Percentiles rank a stretch among this genome's conserved stretches.
Conservation (phyloP, 148 eudicot species). For the Euryodendron excelsum region DNA sequence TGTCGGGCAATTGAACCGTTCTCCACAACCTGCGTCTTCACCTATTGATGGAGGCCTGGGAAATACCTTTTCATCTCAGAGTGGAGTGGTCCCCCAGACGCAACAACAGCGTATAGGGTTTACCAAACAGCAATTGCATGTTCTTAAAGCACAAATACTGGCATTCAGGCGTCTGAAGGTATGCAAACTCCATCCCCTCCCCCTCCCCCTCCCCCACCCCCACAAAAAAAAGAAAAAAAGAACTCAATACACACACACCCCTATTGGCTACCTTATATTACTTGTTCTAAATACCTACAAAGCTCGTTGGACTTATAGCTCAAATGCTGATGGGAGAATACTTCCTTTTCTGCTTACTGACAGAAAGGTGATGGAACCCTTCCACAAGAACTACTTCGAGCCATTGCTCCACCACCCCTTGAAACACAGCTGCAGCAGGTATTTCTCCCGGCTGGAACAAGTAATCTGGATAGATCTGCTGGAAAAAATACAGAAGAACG, state of each 20-base stretch:
- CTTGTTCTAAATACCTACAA: background rate
- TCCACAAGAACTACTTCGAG: constrained; percentile 82
- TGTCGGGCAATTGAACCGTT: constrained; percentile 54
- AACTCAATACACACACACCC: background rate
- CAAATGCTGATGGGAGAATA: constrained; percentile 12
- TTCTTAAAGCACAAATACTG: constrained; percentile 93
- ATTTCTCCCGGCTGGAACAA: constrained; percentile 41
- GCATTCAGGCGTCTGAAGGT: constrained; percentile 96
- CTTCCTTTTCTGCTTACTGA: constrained; percentile 24
- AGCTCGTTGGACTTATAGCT: constrained; percentile 14
- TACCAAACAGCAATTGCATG: constrained; percentile 89
- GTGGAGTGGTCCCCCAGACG: constrained; percentile 41
- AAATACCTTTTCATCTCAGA: constrained; percentile 44
- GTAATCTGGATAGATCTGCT: constrained; percentile 49
- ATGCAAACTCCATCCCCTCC: constrained; percentile 12
- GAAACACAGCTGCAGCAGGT: constrained; percentile 63
- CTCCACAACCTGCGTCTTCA: constrained; percentile 52
- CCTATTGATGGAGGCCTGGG: constrained; percentile 46
- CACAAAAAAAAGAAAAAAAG: too few species aligned
- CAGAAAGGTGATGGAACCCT: constrained; percentile 93
- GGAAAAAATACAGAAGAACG: constrained; percentile 48
- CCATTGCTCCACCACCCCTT: constrained; percentile 82
- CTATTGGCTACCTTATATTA: background rate
- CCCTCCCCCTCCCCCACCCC: background rate
- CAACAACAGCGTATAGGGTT: constrained; percentile 53